These are phyloP conservation scores for Zostera marina DNA, from an alignment of 116 monocot genomes.

Conservation along the genomic window DNA sequence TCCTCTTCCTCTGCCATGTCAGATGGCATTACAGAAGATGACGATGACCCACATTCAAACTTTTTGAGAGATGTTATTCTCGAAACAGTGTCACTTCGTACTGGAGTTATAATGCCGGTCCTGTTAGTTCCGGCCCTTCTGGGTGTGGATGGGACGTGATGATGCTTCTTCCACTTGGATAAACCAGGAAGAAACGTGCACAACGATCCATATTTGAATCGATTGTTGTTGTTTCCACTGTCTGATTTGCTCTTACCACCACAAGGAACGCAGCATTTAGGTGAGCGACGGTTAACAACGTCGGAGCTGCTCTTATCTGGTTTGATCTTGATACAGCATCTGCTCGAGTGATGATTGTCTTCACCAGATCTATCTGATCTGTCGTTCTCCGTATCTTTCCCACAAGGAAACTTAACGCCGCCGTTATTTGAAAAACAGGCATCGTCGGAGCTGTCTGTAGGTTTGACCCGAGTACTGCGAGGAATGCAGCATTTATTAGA, in stretches of 20 bases:
- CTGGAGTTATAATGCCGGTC: neutral
- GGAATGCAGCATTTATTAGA: too few species aligned
- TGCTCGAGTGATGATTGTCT: too few species aligned
- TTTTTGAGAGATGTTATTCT: conserved; percentile 29
- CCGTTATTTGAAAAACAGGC: too few species aligned
- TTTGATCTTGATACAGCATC: too few species aligned
- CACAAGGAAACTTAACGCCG: too few species aligned
- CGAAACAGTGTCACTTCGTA: conserved; percentile 3
- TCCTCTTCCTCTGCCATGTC: conserved; percentile 3
- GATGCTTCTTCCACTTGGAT: conserved; percentile 31
- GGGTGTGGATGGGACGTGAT: neutral
- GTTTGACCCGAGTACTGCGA: too few species aligned
- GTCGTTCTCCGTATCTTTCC: too few species aligned
- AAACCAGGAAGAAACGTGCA: conserved; percentile 28
- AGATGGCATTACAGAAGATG: conserved; percentile 5
- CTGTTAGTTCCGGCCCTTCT: neutral
- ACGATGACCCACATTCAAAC: conserved; percentile 33
- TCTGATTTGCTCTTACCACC: neutral
- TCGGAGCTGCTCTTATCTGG: too few species aligned
- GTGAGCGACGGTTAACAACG: too few species aligned
- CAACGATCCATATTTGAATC: conserved; percentile 29
- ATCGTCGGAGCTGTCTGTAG: too few species aligned
- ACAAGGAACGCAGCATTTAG: neutral
- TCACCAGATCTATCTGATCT: too few species aligned
- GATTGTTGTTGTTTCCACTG: too few species aligned